phyloP scores from a whole-genome alignment of 2,329 filamentous ascomycete genomes.

The Paraconiothyrium brasiliense region DNA sequence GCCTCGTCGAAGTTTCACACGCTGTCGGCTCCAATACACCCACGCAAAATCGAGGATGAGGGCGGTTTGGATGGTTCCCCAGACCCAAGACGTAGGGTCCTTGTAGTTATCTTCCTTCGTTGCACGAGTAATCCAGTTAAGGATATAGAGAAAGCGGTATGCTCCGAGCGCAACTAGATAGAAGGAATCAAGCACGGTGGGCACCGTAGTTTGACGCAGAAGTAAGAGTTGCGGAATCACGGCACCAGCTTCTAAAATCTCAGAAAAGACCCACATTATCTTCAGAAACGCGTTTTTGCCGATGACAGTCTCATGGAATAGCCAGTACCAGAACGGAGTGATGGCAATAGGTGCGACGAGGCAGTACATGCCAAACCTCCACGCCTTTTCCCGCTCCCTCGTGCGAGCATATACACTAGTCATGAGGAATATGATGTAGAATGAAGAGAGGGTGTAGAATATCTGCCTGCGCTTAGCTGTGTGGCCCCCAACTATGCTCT shows the following conservation, averaged over 20 bases:
- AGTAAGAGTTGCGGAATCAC: constrained; percentile 91
- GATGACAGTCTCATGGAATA: constrained; percentile 67
- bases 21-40: constrained; percentile 94
- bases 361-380: constrained; percentile 82
- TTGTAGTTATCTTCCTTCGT: constrained; percentile 66
- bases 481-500: not conserved
- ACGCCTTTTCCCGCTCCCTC: constrained; percentile 90
- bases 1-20: constrained; percentile 89
- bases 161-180: constrained; percentile 88
- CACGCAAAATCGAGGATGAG: constrained; percentile 95
- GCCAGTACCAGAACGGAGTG: constrained; percentile 76
- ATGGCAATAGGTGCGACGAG: constrained; percentile 71
- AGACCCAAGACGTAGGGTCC: constrained; percentile 80
- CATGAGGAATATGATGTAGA: constrained; percentile 91
- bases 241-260: constrained; percentile 90
- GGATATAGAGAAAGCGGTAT: constrained; percentile 87
- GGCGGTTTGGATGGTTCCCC: constrained; percentile 87
- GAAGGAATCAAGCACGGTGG: constrained; percentile 96
- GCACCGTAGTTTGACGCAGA: constrained; percentile 91
- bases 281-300: constrained; percentile 46
- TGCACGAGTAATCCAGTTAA: constrained; percentile 86
- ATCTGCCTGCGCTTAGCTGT: constrained; percentile 56
- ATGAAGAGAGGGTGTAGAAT: constrained; percentile 83
- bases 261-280: constrained; percentile 85
- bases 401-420: constrained; percentile 85